These are phyloP conservation scores for Erodium texanum DNA, from an alignment of 441 rosid species.

Conservation along the genomic window DNA sequence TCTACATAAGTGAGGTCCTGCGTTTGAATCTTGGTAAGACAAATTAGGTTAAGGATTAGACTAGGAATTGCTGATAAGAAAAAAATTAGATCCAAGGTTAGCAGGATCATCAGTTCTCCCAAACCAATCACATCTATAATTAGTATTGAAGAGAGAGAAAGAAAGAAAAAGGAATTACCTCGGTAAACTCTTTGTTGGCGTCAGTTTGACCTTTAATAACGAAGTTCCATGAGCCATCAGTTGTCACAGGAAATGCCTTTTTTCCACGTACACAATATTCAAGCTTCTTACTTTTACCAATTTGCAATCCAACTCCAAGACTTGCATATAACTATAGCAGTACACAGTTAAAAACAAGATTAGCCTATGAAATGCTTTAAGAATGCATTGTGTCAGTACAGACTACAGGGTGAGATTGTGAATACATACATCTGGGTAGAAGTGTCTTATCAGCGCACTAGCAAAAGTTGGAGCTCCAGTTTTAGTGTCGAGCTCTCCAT, in stretches of 20 bases:
- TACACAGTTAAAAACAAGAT: conserved; percentile 12
- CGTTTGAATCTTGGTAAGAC: too few species aligned
- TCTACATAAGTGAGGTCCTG: too few species aligned
- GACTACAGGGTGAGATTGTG: neutral
- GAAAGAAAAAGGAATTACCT: conserved; percentile 33
- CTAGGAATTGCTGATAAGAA: too few species aligned
- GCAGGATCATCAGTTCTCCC: neutral
- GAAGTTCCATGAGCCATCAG: conserved; percentile 43
- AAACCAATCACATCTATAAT: conserved; percentile 6
- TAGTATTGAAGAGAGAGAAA: neutral
- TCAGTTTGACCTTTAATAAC: conserved; percentile 61
- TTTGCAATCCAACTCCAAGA: conserved; percentile 67
- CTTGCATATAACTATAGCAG: conserved; percentile 40
- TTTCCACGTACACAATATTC: conserved; percentile 53
- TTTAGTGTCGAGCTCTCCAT: conserved; percentile 77
- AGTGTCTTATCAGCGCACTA: conserved; percentile 56
- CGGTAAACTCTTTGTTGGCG: conserved; percentile 52
- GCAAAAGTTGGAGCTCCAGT: conserved; percentile 47
- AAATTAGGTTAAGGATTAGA: too few species aligned
- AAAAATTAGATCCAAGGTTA: neutral
- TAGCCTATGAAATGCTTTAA: conserved; percentile 1
- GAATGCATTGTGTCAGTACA: neutral
- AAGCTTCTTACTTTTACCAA: conserved; percentile 51
- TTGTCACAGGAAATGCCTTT: conserved; percentile 56
- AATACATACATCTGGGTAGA: conserved; percentile 45